Evolutionary conservation across 495 filamentous ascomycete species (phyloP), one percentile per base, ranked within the genome.

Genomic region (Penicillium paradoxum): DNA sequence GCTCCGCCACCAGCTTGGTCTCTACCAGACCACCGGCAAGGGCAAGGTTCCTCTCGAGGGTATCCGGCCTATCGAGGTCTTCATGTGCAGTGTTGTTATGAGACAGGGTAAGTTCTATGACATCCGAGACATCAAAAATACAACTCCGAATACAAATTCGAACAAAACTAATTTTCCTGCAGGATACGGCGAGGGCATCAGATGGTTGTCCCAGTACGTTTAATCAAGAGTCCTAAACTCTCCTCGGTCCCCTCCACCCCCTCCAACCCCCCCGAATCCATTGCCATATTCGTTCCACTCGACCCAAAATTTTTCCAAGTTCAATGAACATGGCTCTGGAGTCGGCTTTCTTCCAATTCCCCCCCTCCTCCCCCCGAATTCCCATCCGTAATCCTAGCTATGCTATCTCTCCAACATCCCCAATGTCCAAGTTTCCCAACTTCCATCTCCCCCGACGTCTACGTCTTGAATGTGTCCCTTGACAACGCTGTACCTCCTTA

Each of bases 11-110:
- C 86, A 90, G 67, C 75, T 97, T 45, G 93, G 93, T 49, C 71
- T 97, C 64, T 96, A 90, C 73, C 90, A 97, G 76, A 97, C 91
- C 25, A 97, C 93, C 49, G 93, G 95, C 58, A 97, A 98, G 82
- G 92, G 91, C 72, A 97, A 93, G 81, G 86, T 96, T 49, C 90
- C 89, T 51, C 79, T 96, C 58, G 92, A 98, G 76, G 89, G 88
- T 22, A 95, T 96, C 71, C 79, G 93, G 53, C 91, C 93, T 11
- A 93, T 97, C 66, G 93, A 98, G 81, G 86, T 97, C 45, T 97
- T 97, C 75, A 96, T 97, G 92, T 97, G 91, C 81, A 92, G 88
- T 63, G 90, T 97, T 64, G 90, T 96, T 49, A 96, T 96, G 93
- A 81, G 92, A 69, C 91, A 97, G 74, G 92, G 87, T 89, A 55